Evolutionary conservation across 352 stramenopile species (phyloP).

Genomic region (Globisporangium iwayamae): DNA sequence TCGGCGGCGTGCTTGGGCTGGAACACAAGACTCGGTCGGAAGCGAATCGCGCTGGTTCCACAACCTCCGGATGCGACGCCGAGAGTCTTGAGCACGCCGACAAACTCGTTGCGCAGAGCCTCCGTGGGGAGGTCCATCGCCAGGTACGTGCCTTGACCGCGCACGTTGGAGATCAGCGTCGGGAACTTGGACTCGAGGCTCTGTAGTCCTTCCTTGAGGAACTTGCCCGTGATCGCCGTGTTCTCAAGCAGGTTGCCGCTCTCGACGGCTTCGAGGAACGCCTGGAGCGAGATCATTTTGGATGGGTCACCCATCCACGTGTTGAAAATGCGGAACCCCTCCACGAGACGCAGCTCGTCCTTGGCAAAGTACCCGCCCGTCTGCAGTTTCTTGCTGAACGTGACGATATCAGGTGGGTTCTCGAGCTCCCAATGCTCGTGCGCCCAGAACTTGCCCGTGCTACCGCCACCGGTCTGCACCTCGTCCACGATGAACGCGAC

Average conservation of each 20-base stretch:
- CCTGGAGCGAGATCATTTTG: slow-evolving; percentile 82
- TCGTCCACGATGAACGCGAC: slow-evolving; percentile 86
- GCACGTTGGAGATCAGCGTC: slow-evolving; percentile 62
- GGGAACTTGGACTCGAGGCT: slow-evolving; percentile 49
- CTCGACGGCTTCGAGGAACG: slow-evolving; percentile 65
- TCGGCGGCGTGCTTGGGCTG: slow-evolving; percentile 72
- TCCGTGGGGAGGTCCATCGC: slow-evolving; percentile 73
- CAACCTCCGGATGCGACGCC: slow-evolving; percentile 67
- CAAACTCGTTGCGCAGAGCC: slow-evolving; percentile 58
- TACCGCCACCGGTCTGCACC: slow-evolving; percentile 79
- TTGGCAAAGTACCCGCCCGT: slow-evolving; percentile 82
- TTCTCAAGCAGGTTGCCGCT: slow-evolving; percentile 65
- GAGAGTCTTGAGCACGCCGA: slow-evolving; percentile 51
- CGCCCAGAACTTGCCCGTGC: slow-evolving; percentile 83
- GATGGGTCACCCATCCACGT: slow-evolving; percentile 86
- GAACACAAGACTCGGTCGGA: slow-evolving; percentile 75
- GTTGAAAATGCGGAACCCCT: slow-evolving; percentile 86
- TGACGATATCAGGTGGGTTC: slow-evolving; percentile 78
- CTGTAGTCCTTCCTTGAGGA: slow-evolving; percentile 51
- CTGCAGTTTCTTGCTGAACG: slow-evolving; percentile 86
- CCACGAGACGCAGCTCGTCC: slow-evolving; percentile 57
- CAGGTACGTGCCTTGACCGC: slow-evolving; percentile 75
- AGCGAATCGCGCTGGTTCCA: slow-evolving; percentile 63
- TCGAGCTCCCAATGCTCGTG: slow-evolving; percentile 78
- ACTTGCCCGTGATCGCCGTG: slow-evolving; percentile 64